These are phyloP conservation scores for Ordospora colligata DNA, from an alignment of 371 early-diverging fungal genomes.

Conservation along the genomic window DNA sequence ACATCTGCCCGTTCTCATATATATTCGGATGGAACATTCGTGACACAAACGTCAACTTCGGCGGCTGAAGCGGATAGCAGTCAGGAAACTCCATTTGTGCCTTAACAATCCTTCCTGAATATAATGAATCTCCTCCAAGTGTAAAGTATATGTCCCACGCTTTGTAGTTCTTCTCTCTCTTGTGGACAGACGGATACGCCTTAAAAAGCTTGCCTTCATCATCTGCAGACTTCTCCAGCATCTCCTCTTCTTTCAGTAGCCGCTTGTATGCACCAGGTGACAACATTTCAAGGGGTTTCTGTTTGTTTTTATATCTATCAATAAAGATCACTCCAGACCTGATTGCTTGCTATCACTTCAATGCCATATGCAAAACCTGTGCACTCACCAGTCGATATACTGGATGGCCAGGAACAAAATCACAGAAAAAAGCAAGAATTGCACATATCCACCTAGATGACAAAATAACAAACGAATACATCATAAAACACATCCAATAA, in stretches of 20 bases:
- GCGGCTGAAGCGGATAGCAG: slow-evolving; percentile 71
- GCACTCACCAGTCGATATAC: not conserved
- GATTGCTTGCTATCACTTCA: not conserved
- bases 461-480: not conserved
- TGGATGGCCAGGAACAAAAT: not conserved
- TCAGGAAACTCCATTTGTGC: slow-evolving; percentile 62
- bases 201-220: slow-evolving; percentile 1
- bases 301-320: slow-evolving; percentile 2
- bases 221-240: slow-evolving; percentile 16
- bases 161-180: slow-evolving; percentile 19
- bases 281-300: slow-evolving; percentile 4
- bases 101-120: slow-evolving; percentile 64
- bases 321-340: not conserved
- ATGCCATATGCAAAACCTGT: not conserved
- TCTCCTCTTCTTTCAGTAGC: slow-evolving; percentile 32
- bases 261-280: slow-evolving; percentile 31
- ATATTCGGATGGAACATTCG: slow-evolving; percentile 71
- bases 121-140: slow-evolving; percentile 63
- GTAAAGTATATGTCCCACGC: slow-evolving; percentile 56
- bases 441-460: not conserved
- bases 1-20: slow-evolving; percentile 87
- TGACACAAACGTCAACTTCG: slow-evolving; percentile 69
- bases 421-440: not conserved
- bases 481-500: not conserved
- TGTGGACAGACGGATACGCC: slow-evolving; percentile 10